A percentile compares a stretch with the other conserved stretches of the same genome.
Conservation (phyloP, 805 yeast species). For the Wickerhamomyces silvicola region DNA sequence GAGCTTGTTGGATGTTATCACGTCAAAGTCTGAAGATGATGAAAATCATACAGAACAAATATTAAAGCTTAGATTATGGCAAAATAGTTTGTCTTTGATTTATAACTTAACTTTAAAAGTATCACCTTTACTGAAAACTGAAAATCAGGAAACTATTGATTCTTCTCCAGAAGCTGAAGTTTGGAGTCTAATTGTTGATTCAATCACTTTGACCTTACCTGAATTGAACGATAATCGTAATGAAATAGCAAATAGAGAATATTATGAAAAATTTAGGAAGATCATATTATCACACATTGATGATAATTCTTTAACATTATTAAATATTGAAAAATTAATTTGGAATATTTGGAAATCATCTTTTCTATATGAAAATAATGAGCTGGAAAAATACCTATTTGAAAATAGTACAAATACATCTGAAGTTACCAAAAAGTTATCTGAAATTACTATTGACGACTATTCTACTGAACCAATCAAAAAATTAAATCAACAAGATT, state of each 20-base stretch:
- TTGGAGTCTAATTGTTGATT: constrained; percentile 38
- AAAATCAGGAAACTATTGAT: constrained; percentile 5
- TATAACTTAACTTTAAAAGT: constrained; percentile 27
- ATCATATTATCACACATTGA: constrained; percentile 36
- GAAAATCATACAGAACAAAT: constrained; percentile 9
- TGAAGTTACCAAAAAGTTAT: constrained; percentile 32
- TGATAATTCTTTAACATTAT: constrained; percentile 21
- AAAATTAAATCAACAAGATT: constrained; percentile 35
- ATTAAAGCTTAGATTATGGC: constrained; percentile 42
- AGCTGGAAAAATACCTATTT: constrained; percentile 37
- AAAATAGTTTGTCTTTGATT: constrained; percentile 39
- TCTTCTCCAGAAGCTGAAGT: constrained; percentile 10
- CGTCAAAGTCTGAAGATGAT: constrained; percentile 32
- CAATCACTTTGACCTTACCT: constrained; percentile 36
- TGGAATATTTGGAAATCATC: constrained; percentile 52
- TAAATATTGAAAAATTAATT: constrained; percentile 37
- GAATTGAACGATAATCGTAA: constrained; percentile 22
- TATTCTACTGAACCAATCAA: constrained; percentile 50
- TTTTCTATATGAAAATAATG: constrained; percentile 52
- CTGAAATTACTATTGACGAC: constrained; percentile 37
- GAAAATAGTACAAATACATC: constrained; percentile 23
- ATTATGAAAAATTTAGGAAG: constrained; percentile 35
- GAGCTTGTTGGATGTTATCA: constrained; percentile 48
- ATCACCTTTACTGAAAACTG: constrained; percentile 15
- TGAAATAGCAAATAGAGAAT: constrained; percentile 41